Evolutionary conservation across 129 eudicot genomes (phyloP), one percentile per base, ranked within the genome.

Genomic region (Solidago caesia): DNA sequence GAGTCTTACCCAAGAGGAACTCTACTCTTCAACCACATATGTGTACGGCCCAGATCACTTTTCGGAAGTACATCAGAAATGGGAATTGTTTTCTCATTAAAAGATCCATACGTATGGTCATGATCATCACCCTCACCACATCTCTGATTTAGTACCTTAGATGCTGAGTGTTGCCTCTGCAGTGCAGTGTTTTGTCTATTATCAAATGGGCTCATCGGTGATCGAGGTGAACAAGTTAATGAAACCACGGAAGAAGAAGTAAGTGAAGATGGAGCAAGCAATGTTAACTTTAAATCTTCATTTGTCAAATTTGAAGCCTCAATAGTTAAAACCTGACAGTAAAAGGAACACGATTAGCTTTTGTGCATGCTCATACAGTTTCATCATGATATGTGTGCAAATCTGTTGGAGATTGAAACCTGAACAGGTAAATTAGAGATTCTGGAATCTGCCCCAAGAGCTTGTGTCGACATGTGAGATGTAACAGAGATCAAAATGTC

Each of bases 11-110:
- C 98, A 39, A 92, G 77, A 44, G 96, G 98, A 82, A 87, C 93
- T 86, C 85, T 85, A 72, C 92, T 92, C 85, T 92, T 91, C 81
- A 92, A 84, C 96, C 95, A 92, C 74, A 92, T 71, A 80, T 92
- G 98, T 25, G 92, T 89, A 72, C 87, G 74, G 58, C 83, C 91
- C 84, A 81, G 68, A 76, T 86, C 91, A 64, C 82, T 83, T 16
- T 74, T 74, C 25, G 92, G 92, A 64, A 79, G 84, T 27, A 74
- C 89, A 73, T 90, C 86, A 56, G 88, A 70, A 46, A 83, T 41
- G 51, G 84, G 70, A 66, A 70, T 13, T 55, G 75, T 43, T 62
- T 82, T 81, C 69, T 87, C 87, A 25, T 46, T 75, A 25, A 71
- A 44, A 58, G 80, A 71, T 67, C 73, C 69, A 41, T 89, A 72